Evolutionary conservation across 2,329 filamentous ascomycete genomes (phyloP).

Genomic region (Cercospora zeina): DNA sequence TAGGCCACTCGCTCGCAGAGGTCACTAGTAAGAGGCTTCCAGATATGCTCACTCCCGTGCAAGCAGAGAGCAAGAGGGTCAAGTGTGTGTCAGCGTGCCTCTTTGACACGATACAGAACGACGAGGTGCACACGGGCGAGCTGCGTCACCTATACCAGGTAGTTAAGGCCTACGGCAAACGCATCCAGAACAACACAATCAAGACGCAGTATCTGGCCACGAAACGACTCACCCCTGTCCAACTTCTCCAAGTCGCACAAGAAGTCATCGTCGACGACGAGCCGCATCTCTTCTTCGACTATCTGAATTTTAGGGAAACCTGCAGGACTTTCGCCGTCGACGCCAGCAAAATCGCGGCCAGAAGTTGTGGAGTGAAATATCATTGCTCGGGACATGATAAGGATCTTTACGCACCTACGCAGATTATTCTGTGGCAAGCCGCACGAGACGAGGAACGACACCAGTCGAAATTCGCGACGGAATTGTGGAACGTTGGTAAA

Average conservation of each 20-base stretch:
- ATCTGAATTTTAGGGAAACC: not conserved
- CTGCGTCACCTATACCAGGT: not conserved
- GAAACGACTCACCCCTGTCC: not conserved
- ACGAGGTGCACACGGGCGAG: not conserved
- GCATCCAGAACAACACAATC: not conserved
- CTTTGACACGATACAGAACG: not conserved
- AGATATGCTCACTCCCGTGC: not conserved
- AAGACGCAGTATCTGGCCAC: not conserved
- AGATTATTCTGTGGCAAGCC: not conserved
- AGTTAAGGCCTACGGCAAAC: not conserved
- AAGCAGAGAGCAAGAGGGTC: not conserved
- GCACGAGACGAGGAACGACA: not conserved
- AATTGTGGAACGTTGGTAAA: not conserved
- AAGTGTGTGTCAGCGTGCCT: not conserved
- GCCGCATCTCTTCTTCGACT: not conserved
- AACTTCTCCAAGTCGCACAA: not conserved
- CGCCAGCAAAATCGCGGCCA: not conserved
- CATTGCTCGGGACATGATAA: not conserved
- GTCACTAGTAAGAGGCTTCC: not conserved
- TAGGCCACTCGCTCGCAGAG: not conserved
- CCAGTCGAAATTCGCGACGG: not conserved
- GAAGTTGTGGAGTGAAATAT: not conserved
- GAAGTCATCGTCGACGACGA: not conserved
- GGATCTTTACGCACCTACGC: not conserved
- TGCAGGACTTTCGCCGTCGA: not conserved